Conservation (phyloP, 2,329 filamentous ascomycete species). For the Westerdykella ornata region DNA sequence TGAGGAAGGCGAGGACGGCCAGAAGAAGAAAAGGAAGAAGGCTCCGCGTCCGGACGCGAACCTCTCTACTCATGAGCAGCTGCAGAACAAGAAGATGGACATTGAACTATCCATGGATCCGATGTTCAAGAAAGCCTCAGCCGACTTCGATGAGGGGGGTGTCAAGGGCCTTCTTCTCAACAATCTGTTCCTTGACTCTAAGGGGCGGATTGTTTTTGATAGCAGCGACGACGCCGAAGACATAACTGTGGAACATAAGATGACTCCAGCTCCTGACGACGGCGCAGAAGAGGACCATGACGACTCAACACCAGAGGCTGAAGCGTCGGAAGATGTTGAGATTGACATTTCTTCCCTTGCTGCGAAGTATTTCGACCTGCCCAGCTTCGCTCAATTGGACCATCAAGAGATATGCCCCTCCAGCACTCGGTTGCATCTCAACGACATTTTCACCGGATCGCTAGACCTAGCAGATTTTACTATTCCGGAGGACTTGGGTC, state of each 20-base stretch:
- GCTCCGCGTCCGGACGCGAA: constrained; percentile 85
- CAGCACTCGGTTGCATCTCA: constrained; percentile 86
- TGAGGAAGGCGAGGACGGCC: constrained; percentile 54
- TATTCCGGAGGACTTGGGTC: constrained; percentile 76
- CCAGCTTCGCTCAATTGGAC: constrained; percentile 68
- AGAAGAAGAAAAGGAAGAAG: constrained; percentile 66
- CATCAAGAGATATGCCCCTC: constrained; percentile 91
- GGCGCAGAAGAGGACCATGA: constrained; percentile 37
- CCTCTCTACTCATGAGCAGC: constrained; percentile 76
- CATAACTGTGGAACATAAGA: constrained; percentile 42
- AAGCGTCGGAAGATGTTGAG: constrained; percentile 54
- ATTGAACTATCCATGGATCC: constrained; percentile 95
- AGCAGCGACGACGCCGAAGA: constrained; percentile 80
- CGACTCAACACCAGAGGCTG: constrained; percentile 35
- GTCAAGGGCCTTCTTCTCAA: constrained; percentile 93
- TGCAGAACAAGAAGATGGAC: constrained; percentile 96
- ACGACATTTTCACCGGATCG: constrained; percentile 67
- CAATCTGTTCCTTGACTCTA: constrained; percentile 88
- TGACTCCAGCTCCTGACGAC: constrained; percentile 38
- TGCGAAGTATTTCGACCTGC: constrained; percentile 64
- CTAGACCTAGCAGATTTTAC: constrained; percentile 90
- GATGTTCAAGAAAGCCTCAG: constrained; percentile 97
- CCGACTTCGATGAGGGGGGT: constrained; percentile 96
- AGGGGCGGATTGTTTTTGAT: constrained; percentile 88
- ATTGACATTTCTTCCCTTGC: constrained; percentile 74